Base-by-base conservation (phyloP, 129 eudicot genomes). In the Escallonia rubra region DNA sequence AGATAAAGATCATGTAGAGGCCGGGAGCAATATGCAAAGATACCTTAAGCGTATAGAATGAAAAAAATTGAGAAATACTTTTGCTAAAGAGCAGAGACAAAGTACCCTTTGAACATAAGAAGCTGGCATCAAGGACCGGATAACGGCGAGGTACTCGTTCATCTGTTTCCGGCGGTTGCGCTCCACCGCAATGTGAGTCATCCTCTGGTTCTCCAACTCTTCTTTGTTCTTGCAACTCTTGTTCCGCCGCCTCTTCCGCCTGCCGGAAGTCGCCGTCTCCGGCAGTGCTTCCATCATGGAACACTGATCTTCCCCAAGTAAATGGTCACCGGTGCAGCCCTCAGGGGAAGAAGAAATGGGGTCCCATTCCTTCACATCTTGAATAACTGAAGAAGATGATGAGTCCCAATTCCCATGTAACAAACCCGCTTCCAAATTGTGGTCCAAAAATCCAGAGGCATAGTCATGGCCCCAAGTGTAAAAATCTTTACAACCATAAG, bases 121-220 rank as follows among this genome's bases (percentile, higher is more conserved):
- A 69, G 89, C 55, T 5, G 95, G 95, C 95, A 87, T 90, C 77
- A 90, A 58, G 7, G 95, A 82, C 34, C 91, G 86, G 53, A 90
- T 76, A 14, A 80, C 79, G 1, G 91, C 87, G 11, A 90, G 91
- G 59, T 90, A 87, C 45, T 87, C 89, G 14, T 90, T 90, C 97
- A 90, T 90, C 70, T 90, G 97, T 69, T 83, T 90, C 38, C 97
- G 76, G 7, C 97, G 91, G 43, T 87, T 90, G 12, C 97, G 74
- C 74, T 90, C 97, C 3, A 90, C 97, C 4, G 95, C 83, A 60
- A 90, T 90, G 69, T 90, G 97, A 61, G 97, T 90, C 91, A 84
- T 87, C 77, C 97, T 78, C 65, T 90, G 97, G 62, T 64, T 85
- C 83, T 90, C 95, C 74, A 90, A 39, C 10, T 90, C 95, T 64